Evolutionary conservation across 2,329 filamentous ascomycete species (phyloP), one percentile per base, ranked within the genome.

Genomic region (Botryotinia convoluta): DNA sequence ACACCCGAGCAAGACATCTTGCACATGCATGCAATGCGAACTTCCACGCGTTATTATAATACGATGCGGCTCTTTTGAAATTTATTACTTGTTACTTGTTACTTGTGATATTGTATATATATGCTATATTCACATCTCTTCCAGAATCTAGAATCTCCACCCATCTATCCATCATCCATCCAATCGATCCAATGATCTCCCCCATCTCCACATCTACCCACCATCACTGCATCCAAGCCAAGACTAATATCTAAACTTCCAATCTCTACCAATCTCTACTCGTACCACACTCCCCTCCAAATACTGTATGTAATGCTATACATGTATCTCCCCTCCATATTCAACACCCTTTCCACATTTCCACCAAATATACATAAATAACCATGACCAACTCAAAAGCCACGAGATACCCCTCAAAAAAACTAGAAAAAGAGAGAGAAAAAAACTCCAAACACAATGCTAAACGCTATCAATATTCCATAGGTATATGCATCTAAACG

Each of bases 391-490:
- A 14, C 32, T 39, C 45, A 67, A 54, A 37, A 67, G 26, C 64
- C 45, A 67, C 20, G 18, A 67, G 32, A 48, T 32, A 32, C 35
- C 48, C 39, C 20, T 20, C 26, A 32, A n/a, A 32, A 64, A 44
- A 32, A 63, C 6, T 54, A 16, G 26, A 54, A 54, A 54, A 26
- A 62, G 16, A 45, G 39, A 62, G 12, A 4, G 0, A n/a, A 39
- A 54, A 29, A 42, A 68, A 57, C 65, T 68, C 65, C 65, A 68
- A 57, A 42, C 10, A 42, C 35, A n/a, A 70, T 63, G 68, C 68
- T 70, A 37, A 70, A 70, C 68, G 54, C 37, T 62, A 70, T 35
- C 68, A 68, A 57, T 57, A 42, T 68, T 68, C 48, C 65, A 22
- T 57, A 67, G 45, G 48, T 57, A 42, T 68, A 32, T 68, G 65